Base-by-base conservation (phyloP, 768 basidiomycete genomes). In the Kwoniella newhampshirensis region DNA sequence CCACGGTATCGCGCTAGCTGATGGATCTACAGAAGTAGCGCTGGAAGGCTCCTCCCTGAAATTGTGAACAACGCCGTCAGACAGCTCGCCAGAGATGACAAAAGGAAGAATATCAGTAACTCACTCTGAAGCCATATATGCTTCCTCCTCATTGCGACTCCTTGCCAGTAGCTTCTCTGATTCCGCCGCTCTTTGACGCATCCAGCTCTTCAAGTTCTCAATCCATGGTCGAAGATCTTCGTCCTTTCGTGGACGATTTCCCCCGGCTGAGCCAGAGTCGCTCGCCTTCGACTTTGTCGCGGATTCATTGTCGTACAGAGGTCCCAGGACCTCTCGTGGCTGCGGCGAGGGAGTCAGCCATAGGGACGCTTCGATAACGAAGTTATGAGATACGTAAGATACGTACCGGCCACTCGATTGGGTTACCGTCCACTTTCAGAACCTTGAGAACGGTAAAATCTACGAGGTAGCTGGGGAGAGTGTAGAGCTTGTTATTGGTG, bases 381-480 rank as follows among this genome's bases (percentile, higher is more conserved):
- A n/a, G 26, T 60, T 2, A 59, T 17, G 8, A 3, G 12, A n/a
- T 8, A 4, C n/a, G 13, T 5, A 7, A 18, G 2, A 23, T 13
- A 72, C 74, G 64, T 39, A 76, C 75, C 0, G 94, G 94, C 91
- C 92, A 98, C 75, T 91, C 87, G 36, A 96, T 82, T 2, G 93
- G 93, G 71, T 99, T 98, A 61, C 87, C 85, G 62, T 94, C 92
- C 8, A 89, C 79, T 75, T 89, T 89, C 66, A 98, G 80, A 28
- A 96, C 82, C 44, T 85, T 84, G 37, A 99, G 80, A 48, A 82
- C 79, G 27, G 77, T 77, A 71, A 96, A 94, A 49, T 85, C 82
- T 3, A 82, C 75, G 46, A 99, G 74, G 75, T 93, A 98, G 7
- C 80, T 67, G 2, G 94, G 96, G 2, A 99, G 81, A 17, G 83